Percentiles rank a stretch among this genome's conserved stretches.
Conservation (phyloP, 2,329 filamentous ascomycete genomes). For the Colletotrichum sp. region DNA sequence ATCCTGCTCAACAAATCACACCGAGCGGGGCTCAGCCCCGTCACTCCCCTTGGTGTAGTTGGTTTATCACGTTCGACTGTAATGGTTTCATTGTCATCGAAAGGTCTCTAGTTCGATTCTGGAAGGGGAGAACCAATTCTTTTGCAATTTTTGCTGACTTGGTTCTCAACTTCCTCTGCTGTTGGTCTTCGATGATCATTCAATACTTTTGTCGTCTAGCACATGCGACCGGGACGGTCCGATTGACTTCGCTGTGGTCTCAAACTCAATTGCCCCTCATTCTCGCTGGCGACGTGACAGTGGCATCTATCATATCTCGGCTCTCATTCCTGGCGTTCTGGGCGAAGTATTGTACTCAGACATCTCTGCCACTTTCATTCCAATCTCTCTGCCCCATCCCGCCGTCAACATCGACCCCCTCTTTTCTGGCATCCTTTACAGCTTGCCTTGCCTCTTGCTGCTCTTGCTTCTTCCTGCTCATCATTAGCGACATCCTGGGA, state of each 20-base stretch:
- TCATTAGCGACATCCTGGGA: not conserved
- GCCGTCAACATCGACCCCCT: constrained; percentile 24
- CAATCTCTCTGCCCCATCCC: not conserved
- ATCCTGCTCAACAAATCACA: fast-evolving
- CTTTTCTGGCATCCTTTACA: constrained; percentile 20
- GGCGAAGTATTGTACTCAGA: not conserved
- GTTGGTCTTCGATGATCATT: not conserved
- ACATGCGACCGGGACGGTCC: not conserved
- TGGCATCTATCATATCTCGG: not conserved
- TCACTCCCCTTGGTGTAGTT: constrained; percentile 16
- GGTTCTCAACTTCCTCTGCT: fast-evolving
- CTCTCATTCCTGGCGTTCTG: not conserved
- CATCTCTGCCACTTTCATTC: constrained; percentile 6
- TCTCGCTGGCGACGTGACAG: not conserved
- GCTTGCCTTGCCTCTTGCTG: constrained; percentile 25
- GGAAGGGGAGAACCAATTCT: constrained; percentile 5
- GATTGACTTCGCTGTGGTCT: not conserved
- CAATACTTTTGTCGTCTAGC: not conserved
- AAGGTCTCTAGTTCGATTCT: constrained; percentile 21
- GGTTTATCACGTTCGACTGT: constrained; percentile 9
- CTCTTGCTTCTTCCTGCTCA: constrained; percentile 25
- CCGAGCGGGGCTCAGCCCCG: not conserved
- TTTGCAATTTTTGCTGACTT: not conserved
- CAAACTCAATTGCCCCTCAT: not conserved
- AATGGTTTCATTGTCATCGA: constrained; percentile 4